Conservation (phyloP, 495 filamentous ascomycete species). For the Tuber calosporum region DNA sequence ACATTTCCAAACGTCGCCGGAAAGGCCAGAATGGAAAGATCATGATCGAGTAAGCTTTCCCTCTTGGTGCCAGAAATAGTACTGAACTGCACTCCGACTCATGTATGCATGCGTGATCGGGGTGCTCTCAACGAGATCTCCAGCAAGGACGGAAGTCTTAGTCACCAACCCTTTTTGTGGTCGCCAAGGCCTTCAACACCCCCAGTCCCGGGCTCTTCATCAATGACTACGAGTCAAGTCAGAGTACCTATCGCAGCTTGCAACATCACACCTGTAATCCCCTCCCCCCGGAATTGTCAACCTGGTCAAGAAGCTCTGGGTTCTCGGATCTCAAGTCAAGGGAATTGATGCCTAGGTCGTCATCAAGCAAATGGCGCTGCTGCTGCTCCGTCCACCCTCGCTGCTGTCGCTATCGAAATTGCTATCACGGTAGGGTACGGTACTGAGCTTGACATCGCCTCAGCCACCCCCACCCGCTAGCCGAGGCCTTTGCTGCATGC, state of each 20-base stretch:
- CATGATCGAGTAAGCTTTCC: neutral
- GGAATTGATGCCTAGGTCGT: slow-evolving; percentile 58
- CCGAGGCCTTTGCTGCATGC: slow-evolving; percentile 56
- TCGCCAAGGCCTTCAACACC: neutral
- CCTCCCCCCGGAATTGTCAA: slow-evolving; percentile 49
- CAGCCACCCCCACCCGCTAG: slow-evolving; percentile 54
- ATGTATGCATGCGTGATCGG: neutral
- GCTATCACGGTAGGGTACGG: too few relatives aligned
- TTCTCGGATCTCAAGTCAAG: slow-evolving; percentile 59
- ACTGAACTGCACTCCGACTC: neutral
- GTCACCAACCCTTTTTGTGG: neutral
- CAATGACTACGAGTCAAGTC: neutral
- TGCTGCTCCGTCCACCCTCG: slow-evolving; percentile 54
- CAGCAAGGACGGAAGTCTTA: neutral
- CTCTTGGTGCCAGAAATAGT: neutral
- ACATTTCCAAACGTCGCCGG: neutral
- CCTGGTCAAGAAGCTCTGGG: slow-evolving; percentile 60
- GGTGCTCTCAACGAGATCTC: neutral
- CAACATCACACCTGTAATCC: neutral
- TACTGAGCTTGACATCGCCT: slow-evolving; percentile 65
- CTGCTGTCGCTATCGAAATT: slow-evolving; percentile 51
- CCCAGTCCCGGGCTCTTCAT: neutral
- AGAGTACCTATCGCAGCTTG: neutral
- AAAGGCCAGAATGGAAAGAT: neutral
- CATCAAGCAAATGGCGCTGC: slow-evolving; percentile 37